These are phyloP conservation scores for Coemansia sp. DNA, from an alignment of 192 early-diverging fungal species.

Conservation along the genomic window DNA sequence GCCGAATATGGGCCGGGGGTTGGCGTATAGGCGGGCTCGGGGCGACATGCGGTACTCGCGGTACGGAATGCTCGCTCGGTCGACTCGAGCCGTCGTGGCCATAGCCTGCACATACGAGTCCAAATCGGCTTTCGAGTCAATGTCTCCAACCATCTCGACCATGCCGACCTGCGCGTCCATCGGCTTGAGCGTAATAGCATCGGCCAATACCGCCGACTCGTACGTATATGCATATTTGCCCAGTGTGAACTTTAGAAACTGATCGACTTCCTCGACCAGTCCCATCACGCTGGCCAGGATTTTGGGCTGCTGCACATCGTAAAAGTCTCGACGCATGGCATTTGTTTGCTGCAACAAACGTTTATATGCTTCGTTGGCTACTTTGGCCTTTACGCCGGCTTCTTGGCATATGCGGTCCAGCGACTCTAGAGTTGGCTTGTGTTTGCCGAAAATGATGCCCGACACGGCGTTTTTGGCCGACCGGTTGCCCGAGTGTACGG, in stretches of 20 bases:
- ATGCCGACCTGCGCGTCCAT: conserved; percentile 35
- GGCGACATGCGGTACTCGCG: conserved; percentile 47
- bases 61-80: conserved; percentile 43
- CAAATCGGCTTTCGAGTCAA: conserved; percentile 62
- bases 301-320: conserved; percentile 74
- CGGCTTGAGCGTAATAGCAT: conserved; percentile 69
- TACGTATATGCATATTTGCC: conserved; percentile 77
- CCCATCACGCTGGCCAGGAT: conserved; percentile 80
- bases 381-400: conserved; percentile 76
- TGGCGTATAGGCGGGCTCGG: conserved; percentile 61
- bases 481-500: no score
- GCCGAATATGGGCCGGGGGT: conserved; percentile 80
- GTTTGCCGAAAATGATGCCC: conserved; percentile 49
- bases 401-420: conserved; percentile 83
- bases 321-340: conserved; percentile 72
- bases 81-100: conserved; percentile 20
- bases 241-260: conserved; percentile 76
- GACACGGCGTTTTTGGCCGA: conserved; percentile 33
- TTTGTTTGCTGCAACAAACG: conserved; percentile 76
- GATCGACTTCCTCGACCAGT: conserved; percentile 81
- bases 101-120: conserved; percentile 42
- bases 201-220: conserved; percentile 72
- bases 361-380: conserved; percentile 83
- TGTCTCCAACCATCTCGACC: conserved; percentile 59
- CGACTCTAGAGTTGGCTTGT: conserved; percentile 57